phyloP scores from a whole-genome alignment of 2,329 filamentous ascomycete genomes.

The Ceratocystis cacaofunesta region DNA sequence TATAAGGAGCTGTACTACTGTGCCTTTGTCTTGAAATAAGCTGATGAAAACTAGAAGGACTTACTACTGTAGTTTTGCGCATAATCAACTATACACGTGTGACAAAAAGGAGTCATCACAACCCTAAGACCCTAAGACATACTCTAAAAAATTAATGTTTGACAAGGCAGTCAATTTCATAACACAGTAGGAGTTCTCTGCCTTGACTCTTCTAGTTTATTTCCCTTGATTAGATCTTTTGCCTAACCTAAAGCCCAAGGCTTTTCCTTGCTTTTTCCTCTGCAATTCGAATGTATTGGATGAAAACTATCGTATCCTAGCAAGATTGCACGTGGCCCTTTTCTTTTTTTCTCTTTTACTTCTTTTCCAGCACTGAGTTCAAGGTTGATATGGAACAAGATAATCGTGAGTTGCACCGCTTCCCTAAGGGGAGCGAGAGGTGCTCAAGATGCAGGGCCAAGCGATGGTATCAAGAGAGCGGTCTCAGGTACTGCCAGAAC shows the following conservation, averaged over 20 bases:
- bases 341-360: neutral
- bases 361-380: neutral
- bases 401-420: conserved; percentile 31
- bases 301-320: too few relatives aligned
- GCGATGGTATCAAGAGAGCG: conserved; percentile 59
- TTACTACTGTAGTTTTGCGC: too few relatives aligned
- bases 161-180: too few relatives aligned
- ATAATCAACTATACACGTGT: too few relatives aligned
- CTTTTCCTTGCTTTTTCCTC: neutral
- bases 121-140: neutral
- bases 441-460: conserved; percentile 55
- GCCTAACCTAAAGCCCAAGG: neutral
- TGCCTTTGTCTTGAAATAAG: too few relatives aligned
- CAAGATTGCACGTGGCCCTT: too few relatives aligned
- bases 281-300: too few relatives aligned
- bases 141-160: neutral
- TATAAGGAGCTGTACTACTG: too few relatives aligned
- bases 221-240: neutral
- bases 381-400: conserved; percentile 28
- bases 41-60: too few relatives aligned
- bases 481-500: conserved; percentile 62
- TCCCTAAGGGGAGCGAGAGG: conserved; percentile 35
- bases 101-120: neutral
- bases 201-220: too few relatives aligned
- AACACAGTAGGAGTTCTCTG: too few relatives aligned